Conservation (phyloP, 2,329 filamentous ascomycete genomes). For the Sarocladium strictum region DNA sequence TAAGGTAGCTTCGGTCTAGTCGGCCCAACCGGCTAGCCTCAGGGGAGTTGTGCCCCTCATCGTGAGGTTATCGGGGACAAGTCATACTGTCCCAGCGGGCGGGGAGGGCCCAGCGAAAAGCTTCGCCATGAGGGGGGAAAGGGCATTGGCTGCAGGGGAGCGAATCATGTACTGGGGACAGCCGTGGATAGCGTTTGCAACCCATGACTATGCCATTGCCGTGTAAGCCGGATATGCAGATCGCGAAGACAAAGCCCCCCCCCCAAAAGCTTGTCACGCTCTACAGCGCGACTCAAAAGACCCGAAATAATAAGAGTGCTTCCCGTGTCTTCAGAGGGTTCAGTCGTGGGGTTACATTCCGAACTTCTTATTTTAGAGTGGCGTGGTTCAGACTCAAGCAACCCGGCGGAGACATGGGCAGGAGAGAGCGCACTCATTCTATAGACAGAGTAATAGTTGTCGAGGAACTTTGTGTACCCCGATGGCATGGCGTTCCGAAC, state of each 20-base stretch:
- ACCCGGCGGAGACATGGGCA: no score
- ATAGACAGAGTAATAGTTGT: no score
- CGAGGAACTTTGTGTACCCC: no score
- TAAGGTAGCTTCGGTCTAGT: not conserved
- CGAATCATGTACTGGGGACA: not conserved
- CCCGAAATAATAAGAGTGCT: no score
- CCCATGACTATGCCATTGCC: not conserved
- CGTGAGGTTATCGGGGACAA: not conserved
- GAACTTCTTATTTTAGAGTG: no score
- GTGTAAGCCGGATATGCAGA: not conserved
- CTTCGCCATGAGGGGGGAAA: not conserved
- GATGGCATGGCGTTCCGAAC: no score
- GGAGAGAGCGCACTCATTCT: no score
- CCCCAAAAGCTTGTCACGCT: not conserved
- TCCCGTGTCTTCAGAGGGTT: no score
- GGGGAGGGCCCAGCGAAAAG: not conserved
- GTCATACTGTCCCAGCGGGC: not conserved
- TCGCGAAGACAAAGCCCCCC: not conserved
- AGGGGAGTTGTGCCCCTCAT: not conserved
- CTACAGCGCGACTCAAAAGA: not conserved
- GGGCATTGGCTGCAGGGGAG: not conserved
- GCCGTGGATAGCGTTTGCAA: not conserved
- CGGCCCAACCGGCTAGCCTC: not conserved
- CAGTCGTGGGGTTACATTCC: no score
- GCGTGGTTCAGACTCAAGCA: no score